Evolutionary conservation across 2,329 filamentous ascomycete genomes (phyloP), one percentile per base, ranked within the genome.

Genomic region (Cladobotryum protrusum): DNA sequence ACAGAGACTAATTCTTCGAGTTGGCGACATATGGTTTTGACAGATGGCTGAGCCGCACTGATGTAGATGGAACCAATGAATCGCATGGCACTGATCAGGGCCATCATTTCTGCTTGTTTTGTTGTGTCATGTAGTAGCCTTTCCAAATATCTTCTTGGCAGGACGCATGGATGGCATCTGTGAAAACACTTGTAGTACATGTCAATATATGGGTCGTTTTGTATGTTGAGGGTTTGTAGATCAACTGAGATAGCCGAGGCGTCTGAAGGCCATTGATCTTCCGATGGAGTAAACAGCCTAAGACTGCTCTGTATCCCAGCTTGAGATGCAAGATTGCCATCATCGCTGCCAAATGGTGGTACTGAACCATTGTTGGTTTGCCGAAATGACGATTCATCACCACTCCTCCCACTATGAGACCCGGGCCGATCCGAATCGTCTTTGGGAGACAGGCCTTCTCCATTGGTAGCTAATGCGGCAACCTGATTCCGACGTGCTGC

Each of bases 171-270:
- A 45, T 63, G 70, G 5, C 60, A 65, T 14, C 33, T 56, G 51
- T 66, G 67, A 40, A 64, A 72, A 41, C 54, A 64, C 41, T 50
- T 57, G 52, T 71, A 72, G 44, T 71, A 72, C 0, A 61, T 55
- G 2, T 62, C 56, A 1, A 70, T 48, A 1, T 69, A 51, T 14
- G 57, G 1, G 14, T 68, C 65, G 0, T 48, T 43, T 1, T 35
- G 18, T 8, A 58, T 15, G 11, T 34, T 14, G 1, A 54, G 19
- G 19, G 45, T 13, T 18, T 54, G 54, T 36, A 37, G 15, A 32
- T 50, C 48, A 20, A 18, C 17, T 8, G 40, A 44, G n/a, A 35
- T 18, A 20, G 39, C 13, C 2, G 43, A 47, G 29, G 24, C 4
- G 37, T 33, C 13, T 12, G 29, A 12, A 19, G 48, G 35, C 43